Conservation (phyloP, 2,329 filamentous ascomycete genomes). For the Alternaria panax region DNA sequence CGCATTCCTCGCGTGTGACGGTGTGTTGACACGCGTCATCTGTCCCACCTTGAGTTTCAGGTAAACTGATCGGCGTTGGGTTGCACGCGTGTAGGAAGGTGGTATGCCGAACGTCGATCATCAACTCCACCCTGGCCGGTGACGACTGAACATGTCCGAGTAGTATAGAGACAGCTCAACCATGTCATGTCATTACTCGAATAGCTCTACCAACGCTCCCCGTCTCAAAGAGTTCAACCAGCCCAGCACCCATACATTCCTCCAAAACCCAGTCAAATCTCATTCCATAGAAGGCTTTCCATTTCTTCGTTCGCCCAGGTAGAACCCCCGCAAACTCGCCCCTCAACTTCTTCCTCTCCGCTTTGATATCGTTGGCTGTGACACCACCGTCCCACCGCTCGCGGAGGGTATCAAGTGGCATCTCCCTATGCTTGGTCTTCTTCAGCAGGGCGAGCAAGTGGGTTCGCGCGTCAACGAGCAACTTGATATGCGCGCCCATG, state of each 20-base stretch:
- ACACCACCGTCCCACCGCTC: slow-evolving; percentile 76
- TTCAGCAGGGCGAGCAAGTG: slow-evolving; percentile 69
- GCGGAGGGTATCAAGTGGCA: slow-evolving; percentile 66
- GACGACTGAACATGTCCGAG: background rate
- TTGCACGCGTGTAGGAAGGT: background rate
- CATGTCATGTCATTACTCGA: slow-evolving; percentile 25
- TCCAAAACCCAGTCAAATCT: slow-evolving; percentile 75
- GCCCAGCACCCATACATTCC: slow-evolving; percentile 73
- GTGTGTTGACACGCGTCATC: background rate
- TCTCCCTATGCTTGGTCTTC: slow-evolving; percentile 67
- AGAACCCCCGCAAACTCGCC: slow-evolving; percentile 66
- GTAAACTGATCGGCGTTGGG: slow-evolving; percentile 1
- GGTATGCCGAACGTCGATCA: background rate
- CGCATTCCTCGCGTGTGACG: background rate
- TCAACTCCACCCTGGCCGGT: background rate
- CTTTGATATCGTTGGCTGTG: slow-evolving; percentile 55
- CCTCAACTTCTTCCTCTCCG: slow-evolving; percentile 59
- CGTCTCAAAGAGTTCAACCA: slow-evolving; percentile 78
- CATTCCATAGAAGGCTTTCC: slow-evolving; percentile 74
- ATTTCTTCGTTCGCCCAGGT: slow-evolving; percentile 70
- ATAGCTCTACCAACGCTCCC: slow-evolving; percentile 75
- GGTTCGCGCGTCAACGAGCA: slow-evolving; percentile 66
- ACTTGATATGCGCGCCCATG: slow-evolving; percentile 71
- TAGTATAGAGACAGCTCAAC: too few relatives aligned
- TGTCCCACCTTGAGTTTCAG: background rate